Evolutionary conservation across 331 rosid species (phyloP).

Genomic region (Quercus tomentella): DNA sequence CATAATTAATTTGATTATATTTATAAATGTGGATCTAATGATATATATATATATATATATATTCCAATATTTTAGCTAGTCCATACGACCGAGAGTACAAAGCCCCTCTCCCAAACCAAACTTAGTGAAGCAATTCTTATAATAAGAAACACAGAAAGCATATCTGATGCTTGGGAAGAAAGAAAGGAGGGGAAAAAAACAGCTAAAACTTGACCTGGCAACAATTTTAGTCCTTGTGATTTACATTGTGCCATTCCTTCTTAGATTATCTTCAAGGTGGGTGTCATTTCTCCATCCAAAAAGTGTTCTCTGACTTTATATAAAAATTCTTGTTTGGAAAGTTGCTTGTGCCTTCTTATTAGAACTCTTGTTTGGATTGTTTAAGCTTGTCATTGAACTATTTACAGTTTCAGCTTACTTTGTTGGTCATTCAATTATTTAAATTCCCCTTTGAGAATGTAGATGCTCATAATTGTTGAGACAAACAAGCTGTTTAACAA

Average conservation of each 20-base stretch:
- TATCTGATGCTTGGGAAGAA: too few relatives aligned
- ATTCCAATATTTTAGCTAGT: too few relatives aligned
- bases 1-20: not conserved
- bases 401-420: conserved; percentile 11
- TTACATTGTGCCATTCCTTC: not conserved
- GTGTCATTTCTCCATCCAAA: not conserved
- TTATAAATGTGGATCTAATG: not conserved
- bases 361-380: conserved; percentile 8
- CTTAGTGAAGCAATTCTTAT: too few relatives aligned
- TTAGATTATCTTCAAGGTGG: not conserved
- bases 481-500: conserved; percentile 17
- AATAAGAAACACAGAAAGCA: too few relatives aligned
- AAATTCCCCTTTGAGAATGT: not conserved
- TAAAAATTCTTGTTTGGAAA: not conserved
- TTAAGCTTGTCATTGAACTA: conserved; percentile 7
- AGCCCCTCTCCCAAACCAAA: too few relatives aligned
- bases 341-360: not conserved
- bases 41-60: not conserved
- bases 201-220: too few relatives aligned
- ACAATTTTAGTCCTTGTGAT: not conserved
- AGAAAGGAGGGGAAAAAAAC: too few relatives aligned
- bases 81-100: too few relatives aligned
- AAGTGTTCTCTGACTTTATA: not conserved
- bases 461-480: conserved; percentile 7
- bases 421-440: not conserved